These are phyloP conservation scores for Euphorbia peplus DNA, from an alignment of 345 rosid species.

Conservation along the genomic window DNA sequence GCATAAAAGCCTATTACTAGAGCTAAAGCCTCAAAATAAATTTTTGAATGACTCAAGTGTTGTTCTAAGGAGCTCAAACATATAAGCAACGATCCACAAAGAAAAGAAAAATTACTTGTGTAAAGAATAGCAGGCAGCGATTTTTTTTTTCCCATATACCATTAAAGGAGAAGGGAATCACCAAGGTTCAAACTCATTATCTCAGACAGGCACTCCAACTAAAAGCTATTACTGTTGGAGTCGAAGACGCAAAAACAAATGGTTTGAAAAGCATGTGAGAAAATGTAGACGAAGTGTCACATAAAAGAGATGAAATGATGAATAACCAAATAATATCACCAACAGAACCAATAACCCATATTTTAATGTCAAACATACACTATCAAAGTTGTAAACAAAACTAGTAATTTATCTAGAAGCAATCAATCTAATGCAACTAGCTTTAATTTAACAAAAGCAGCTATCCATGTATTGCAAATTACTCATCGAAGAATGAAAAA, in stretches of 20 bases:
- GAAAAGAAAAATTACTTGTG: too few species aligned
- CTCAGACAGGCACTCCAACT: background rate
- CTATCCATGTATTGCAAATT: background rate
- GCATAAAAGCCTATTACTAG: too few species aligned
- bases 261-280: background rate
- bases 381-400: background rate
- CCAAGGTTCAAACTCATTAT: too few species aligned
- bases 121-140: too few species aligned
- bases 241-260: background rate
- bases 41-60: too few species aligned
- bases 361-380: background rate
- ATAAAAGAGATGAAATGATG: background rate
- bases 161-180: too few species aligned
- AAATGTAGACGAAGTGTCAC: background rate
- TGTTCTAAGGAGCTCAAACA: too few species aligned
- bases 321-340: background rate
- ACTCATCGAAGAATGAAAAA: background rate
- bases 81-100: background rate
- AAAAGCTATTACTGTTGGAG: background rate
- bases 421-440: background rate
- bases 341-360: background rate
- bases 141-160: too few species aligned
- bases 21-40: too few species aligned
- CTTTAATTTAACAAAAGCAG: background rate
- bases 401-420: background rate